A percentile compares a stretch with the other conserved stretches of the same genome.
Conservation (phyloP, 2,329 filamentous ascomycete genomes). For the Neofusicoccum cordaticola region DNA sequence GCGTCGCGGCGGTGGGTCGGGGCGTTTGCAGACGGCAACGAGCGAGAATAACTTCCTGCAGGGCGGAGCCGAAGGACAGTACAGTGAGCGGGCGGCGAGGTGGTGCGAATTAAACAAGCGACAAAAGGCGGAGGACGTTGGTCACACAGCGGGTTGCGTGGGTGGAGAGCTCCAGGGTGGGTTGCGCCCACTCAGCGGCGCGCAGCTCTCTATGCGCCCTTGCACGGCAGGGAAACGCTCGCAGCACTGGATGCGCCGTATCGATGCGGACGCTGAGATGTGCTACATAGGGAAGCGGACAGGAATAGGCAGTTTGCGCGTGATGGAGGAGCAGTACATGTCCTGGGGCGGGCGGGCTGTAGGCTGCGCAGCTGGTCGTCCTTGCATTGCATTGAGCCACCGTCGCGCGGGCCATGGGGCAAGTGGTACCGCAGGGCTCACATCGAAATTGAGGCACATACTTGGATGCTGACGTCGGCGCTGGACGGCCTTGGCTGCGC, state of each 20-base stretch:
- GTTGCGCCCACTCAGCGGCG: background rate
- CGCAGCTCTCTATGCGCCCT: background rate
- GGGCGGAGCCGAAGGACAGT: constrained; percentile 8
- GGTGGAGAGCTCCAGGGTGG: background rate
- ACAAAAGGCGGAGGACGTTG: constrained; percentile 1
- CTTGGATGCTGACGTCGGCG: constrained; percentile 3
- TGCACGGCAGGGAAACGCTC: constrained; percentile 8
- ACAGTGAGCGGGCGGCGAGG: constrained; percentile 2
- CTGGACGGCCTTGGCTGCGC: background rate
- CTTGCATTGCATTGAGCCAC: constrained; percentile 18
- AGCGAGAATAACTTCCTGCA: background rate
- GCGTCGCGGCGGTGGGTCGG: background rate
- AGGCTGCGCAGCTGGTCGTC: constrained; percentile 8
- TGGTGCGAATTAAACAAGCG: constrained; percentile 11
- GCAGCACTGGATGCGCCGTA: background rate
- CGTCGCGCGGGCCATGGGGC: background rate
- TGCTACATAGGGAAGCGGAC: background rate
- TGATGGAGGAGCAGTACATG: constrained; percentile 4
- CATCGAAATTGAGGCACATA: constrained; percentile 7
- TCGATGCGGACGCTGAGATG: background rate
- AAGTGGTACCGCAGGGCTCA: constrained; percentile 11
- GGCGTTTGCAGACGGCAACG: background rate
- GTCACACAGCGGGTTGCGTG: constrained; percentile 5
- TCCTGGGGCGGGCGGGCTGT: background rate
- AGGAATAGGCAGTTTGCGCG: constrained; percentile 1